A percentile compares a stretch with the other conserved stretches of the same genome.
Conservation (phyloP, 768 basidiomycete genomes). For the Gautieria morchelliformis region DNA sequence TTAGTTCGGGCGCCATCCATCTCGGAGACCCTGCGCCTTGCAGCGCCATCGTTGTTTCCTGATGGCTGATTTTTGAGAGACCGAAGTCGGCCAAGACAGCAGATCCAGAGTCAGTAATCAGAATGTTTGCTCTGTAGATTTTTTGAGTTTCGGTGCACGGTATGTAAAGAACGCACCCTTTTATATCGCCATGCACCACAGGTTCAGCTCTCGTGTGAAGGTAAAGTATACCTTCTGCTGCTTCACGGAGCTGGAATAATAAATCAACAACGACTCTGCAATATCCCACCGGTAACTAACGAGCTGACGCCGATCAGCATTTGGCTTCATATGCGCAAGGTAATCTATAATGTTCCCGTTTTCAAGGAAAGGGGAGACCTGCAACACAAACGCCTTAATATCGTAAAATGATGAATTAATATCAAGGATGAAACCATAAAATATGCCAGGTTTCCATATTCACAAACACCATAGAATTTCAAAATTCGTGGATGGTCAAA, state of each 20-base stretch:
- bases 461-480: conserved; percentile 10
- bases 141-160: neutral
- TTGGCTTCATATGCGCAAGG: conserved; percentile 30
- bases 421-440: neutral
- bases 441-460: conserved; percentile 4
- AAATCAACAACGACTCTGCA: conserved; percentile 1
- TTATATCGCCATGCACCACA: conserved; percentile 46
- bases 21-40: neutral
- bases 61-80: conserved; percentile 38
- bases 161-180: conserved; percentile 31
- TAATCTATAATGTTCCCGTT: conserved; percentile 49
- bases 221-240: conserved; percentile 49
- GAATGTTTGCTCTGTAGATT: conserved; percentile 41
- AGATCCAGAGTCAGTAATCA: conserved; percentile 40
- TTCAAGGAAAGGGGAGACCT: conserved; percentile 48
- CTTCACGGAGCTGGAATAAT: conserved; percentile 30
- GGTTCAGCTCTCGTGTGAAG: conserved; percentile 44
- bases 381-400: conserved; percentile 17
- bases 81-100: conserved; percentile 54
- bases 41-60: conserved; percentile 22
- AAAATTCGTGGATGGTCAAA: conserved; percentile 10
- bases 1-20: conserved; percentile 35
- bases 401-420: neutral
- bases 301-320: conserved; percentile 36
- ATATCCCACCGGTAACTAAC: conserved; percentile 22